Evolutionary conservation across 805 yeast genomes (phyloP), one percentile per base, ranked within the genome.

Genomic region (Wickerhamia fluorescens): DNA sequence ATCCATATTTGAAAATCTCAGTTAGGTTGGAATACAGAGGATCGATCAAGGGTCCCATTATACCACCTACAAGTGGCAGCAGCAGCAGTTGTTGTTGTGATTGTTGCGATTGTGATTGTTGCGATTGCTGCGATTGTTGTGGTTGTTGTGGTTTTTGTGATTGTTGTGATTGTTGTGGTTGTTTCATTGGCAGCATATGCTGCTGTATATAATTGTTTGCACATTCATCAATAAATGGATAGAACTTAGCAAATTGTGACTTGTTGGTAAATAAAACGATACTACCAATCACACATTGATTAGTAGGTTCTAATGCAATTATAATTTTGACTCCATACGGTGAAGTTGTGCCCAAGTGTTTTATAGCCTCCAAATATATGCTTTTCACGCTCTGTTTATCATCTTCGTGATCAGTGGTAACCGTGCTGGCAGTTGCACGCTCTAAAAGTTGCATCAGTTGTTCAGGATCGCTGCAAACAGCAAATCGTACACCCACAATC

Each of bases 401-500:
- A 36, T 31, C 37, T 9, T 29, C 35, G 16, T 35, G 29, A n/a
- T 23, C 24, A 4, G 28, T 13, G 8, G 31, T 29, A n/a, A 28
- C 38, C 15, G 23, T 27, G 9, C 30, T 37, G 5, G 34, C 24
- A n/a, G 36, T 41, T 3, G 49, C 36, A 13, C 49, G 38, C 19
- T 51, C 42, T 5, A 71, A 51, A n/a, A 71, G 45, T n/a, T 53
- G 49, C 38, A 63, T 45, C 23, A 73, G 49, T 37, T 66, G 64
- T 3, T 52, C 50, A 8, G 63, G 48, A 33, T 67, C 59, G 34
- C 51, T 56, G 40, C 75, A 67, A n/a, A 73, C 58, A 40, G 72
- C 77, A 47, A 75, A 73, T 36, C 73, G 52, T 9, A 74, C 68
- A 3, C 78, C 78, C 22, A 72, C 71, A 32, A 72, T 68, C 56